Percentiles rank a stretch among this genome's conserved stretches.
Conservation (phyloP, 305 asterid genomes). For the Caryopteris hybrid region DNA sequence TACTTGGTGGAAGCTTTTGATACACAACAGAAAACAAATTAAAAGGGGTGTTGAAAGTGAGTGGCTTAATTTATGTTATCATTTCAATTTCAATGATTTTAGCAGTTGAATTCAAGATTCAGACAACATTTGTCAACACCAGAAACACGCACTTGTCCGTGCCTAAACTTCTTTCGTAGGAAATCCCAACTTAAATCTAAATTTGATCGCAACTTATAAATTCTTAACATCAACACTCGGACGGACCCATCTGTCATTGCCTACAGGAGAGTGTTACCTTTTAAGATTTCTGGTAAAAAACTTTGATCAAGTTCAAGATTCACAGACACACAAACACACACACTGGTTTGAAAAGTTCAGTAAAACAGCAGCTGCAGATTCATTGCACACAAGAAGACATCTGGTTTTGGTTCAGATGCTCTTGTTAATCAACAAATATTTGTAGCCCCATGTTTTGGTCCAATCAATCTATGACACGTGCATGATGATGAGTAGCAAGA, state of each 20-base stretch:
- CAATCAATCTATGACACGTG: background rate
- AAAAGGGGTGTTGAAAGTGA: constrained; percentile 2
- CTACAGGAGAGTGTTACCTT: too few relatives aligned
- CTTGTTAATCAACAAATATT: background rate
- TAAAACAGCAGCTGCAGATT: background rate
- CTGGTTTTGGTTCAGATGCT: background rate
- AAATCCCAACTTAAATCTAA: background rate
- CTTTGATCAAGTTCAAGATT: too few relatives aligned
- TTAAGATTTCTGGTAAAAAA: too few relatives aligned
- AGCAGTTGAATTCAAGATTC: constrained; percentile 20
- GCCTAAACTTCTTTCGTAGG: background rate
- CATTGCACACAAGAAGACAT: background rate
- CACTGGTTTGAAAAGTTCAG: too few relatives aligned
- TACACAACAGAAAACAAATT: background rate
- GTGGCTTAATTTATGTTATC: background rate
- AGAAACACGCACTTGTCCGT: background rate
- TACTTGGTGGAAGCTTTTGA: constrained; percentile 21
- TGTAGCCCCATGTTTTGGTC: background rate
- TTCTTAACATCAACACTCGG: too few relatives aligned
- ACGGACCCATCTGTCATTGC: too few relatives aligned
- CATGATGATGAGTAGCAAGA: background rate
- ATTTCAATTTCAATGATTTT: constrained; percentile 2
- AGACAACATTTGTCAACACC: constrained; percentile 3
- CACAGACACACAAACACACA: too few relatives aligned
- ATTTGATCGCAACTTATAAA: too few relatives aligned